Conservation (phyloP, 352 stramenopile species). For the Pseudoperonospora humuli region DNA sequence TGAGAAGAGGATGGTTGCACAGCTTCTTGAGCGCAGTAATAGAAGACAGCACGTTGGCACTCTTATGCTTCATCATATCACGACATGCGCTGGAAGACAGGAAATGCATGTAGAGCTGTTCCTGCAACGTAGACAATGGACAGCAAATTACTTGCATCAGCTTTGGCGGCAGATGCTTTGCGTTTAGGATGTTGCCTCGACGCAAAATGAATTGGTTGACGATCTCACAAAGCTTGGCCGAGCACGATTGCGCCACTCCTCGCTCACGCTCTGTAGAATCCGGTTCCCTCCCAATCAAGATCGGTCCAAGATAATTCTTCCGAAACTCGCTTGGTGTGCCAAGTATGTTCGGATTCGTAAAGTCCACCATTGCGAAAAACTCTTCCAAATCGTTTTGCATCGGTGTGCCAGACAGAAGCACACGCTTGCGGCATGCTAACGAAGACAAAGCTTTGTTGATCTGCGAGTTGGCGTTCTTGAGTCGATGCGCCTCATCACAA, state of each 20-base stretch:
- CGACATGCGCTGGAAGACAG: conserved; percentile 91
- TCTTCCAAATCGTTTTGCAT: conserved; percentile 99
- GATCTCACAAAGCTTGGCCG: conserved; percentile 92
- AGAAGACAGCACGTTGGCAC: conserved; percentile 78
- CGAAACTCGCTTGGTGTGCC: conserved; percentile 87
- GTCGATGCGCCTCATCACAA: conserved; percentile 97
- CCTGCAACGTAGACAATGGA: conserved; percentile 92
- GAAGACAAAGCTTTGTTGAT: conserved; percentile 76
- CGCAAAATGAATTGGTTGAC: conserved; percentile 99
- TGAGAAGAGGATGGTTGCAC: conserved; percentile 95
- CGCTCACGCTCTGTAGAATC: conserved; percentile 83
- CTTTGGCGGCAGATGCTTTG: conserved; percentile 96
- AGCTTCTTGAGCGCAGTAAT: conserved; percentile 95
- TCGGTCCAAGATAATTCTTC: conserved; percentile 87
- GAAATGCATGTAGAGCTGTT: conserved; percentile 95
- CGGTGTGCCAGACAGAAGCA: conserved; percentile 95
- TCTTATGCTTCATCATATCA: conserved; percentile 94
- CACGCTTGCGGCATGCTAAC: conserved; percentile 84
- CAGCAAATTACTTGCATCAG: conserved; percentile 99
- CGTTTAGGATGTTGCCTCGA: conserved; percentile 97
- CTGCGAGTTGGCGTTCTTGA: conserved; percentile 97
- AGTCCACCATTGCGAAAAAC: conserved; percentile 97
- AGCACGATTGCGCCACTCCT: conserved; percentile 74
- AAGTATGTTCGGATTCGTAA: conserved; percentile 83
- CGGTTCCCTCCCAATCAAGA: conserved; percentile 85